A percentile compares a stretch with the other conserved stretches of the same genome.
Evolutionary conservation across 1,284 basidiomycete genomes (phyloP).

Genomic region (Laetiporus sulphureus): DNA sequence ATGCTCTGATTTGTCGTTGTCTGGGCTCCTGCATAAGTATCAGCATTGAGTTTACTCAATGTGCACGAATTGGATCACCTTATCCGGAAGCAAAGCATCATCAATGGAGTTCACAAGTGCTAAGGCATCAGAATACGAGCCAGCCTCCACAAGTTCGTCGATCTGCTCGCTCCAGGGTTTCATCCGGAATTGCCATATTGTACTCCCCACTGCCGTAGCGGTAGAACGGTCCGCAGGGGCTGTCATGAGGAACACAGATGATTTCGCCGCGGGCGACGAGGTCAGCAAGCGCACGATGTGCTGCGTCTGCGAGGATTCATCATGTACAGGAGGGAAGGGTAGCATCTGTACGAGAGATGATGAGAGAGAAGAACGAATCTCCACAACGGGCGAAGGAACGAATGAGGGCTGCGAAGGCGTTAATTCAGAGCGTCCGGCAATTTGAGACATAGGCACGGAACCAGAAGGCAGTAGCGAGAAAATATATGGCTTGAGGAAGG

Average conservation of each 20-base stretch:
- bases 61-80: conserved; percentile 36
- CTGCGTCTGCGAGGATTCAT: conserved; percentile 28
- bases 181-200: conserved; percentile 74
- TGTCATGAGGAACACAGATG: conserved; percentile 62
- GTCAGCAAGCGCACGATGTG: conserved; percentile 56
- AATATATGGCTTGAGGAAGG: conserved; percentile 80
- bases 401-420: conserved; percentile 22
- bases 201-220: conserved; percentile 60
- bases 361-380: conserved; percentile 77
- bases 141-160: conserved; percentile 73
- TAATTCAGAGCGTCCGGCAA: conserved; percentile 12
- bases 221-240: conserved; percentile 67
- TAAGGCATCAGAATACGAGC: conserved; percentile 77
- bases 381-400: conserved; percentile 54
- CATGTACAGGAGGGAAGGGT: conserved; percentile 51
- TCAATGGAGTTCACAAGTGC: conserved; percentile 74
- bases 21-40: conserved; percentile 42
- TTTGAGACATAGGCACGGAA: conserved; percentile 36
- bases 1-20: conserved; percentile 51
- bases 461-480: conserved; percentile 74
- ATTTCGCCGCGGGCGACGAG: conserved; percentile 42
- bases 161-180: conserved; percentile 76
- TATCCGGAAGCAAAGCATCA: conserved; percentile 55
- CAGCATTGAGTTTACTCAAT: not conserved
- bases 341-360: conserved; percentile 60